Base-by-base conservation (phyloP, 2,329 filamentous ascomycete genomes). In the Rhynchosporium secalis region DNA sequence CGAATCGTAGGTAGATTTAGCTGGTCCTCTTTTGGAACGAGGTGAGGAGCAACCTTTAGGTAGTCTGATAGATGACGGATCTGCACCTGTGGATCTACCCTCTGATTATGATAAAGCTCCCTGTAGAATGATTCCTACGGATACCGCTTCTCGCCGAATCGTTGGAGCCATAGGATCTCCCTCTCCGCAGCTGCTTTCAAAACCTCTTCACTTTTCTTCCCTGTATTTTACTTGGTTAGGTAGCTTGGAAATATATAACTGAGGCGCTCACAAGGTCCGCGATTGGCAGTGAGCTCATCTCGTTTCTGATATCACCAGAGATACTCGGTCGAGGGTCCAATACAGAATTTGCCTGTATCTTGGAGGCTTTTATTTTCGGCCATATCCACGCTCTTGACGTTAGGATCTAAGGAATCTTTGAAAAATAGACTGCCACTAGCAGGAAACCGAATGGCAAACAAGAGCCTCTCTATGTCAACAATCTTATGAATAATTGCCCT, bases 321-420 rank as follows among this genome's bases (percentile, higher is more conserved):
- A 68, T 68, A 65, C 46, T 68, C 64, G 28, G 66, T 65, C 15
- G 64, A 68, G 36, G 66, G 66, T 41, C 66, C 64, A n/a, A 68
- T 58, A 55, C 61, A 67, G 56, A 67, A 66, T 58, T 51, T 64
- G 33, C 36, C 45, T 7, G 33, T 38, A 55, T 63, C 49, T 58
- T 45, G 49, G 41, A 56, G 31, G 57, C 51, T 58, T 15, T 47
- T 56, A 33, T 58, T 31, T 57, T 67, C 40, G 48, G 63, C 62
- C 29, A 68, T 65, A 48, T 64, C 61, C 56, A 68, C 65, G 33
- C 60, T 63, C 58, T 56, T 65, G 33, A 65, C 36, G 40, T 55
- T 56, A 52, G 63, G 56, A 58, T 59, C 62, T 29, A 68, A 63
- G 47, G 56, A 66, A 59, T 57, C 58, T 62, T 63, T 66, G 46